Evolutionary conservation across 2,329 filamentous ascomycete species (phyloP).

Genomic region (Daldinia sp.): DNA sequence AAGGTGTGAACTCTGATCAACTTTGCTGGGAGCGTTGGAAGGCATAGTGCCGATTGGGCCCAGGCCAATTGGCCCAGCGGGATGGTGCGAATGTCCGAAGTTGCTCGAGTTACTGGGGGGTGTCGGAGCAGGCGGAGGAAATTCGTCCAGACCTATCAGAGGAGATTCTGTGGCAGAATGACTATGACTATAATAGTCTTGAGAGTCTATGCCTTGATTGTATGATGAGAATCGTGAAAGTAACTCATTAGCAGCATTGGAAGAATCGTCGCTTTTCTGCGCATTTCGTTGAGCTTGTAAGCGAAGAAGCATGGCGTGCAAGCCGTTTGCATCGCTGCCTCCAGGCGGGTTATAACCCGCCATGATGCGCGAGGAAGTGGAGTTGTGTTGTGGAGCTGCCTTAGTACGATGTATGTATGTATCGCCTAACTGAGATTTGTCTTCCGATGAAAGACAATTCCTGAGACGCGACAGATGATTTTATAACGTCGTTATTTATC

Average conservation of each 20-base stretch:
- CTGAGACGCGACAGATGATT: background rate
- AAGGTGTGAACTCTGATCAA: conserved; percentile 66
- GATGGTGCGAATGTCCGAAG: conserved; percentile 57
- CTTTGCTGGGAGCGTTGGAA: conserved; percentile 46
- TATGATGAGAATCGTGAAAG: conserved; percentile 51
- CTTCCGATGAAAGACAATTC: conserved; percentile 10
- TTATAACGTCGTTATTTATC: conserved; percentile 1
- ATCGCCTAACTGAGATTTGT: conserved; percentile 1
- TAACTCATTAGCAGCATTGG: conserved; percentile 48
- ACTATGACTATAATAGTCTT: conserved; percentile 50
- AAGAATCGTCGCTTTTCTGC: conserved; percentile 45
- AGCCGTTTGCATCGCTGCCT: conserved; percentile 51
- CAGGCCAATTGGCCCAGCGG: conserved; percentile 58
- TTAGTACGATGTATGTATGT: conserved; percentile 23
- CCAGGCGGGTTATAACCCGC: conserved; percentile 53
- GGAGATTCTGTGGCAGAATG: conserved; percentile 49
- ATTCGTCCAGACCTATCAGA: conserved; percentile 49
- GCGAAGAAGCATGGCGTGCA: conserved; percentile 59
- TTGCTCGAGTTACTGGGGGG: conserved; percentile 54
- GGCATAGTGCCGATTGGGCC: conserved; percentile 64
- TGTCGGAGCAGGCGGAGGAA: conserved; percentile 61
- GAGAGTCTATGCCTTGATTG: conserved; percentile 49
- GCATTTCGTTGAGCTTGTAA: conserved; percentile 48
- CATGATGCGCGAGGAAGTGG: conserved; percentile 47
- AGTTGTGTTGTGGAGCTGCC: conserved; percentile 23